Percentiles rank a stretch among this genome's conserved stretches.
phyloP scores from a whole-genome alignment of 345 rosid genomes.

The Eucalyptus microcorys region DNA sequence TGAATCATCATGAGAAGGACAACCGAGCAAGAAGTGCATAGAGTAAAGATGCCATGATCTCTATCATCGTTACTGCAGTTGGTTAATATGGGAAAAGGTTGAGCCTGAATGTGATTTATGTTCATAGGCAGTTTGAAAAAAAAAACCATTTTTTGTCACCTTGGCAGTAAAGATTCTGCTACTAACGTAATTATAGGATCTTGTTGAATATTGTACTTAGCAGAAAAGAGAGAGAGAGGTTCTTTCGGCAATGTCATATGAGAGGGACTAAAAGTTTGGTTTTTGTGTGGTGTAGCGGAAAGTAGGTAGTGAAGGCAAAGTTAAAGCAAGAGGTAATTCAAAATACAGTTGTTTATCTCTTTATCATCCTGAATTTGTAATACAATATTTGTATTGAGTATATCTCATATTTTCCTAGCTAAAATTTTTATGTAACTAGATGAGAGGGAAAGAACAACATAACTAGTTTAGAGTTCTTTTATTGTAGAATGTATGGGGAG shows the following conservation, averaged over 20 bases:
- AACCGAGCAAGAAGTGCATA: neutral
- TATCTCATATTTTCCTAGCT: neutral
- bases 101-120: conserved; percentile 17
- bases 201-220: neutral
- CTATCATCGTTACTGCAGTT: neutral
- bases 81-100: conserved; percentile 14
- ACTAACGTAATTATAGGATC: neutral
- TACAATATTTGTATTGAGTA: neutral
- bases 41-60: neutral
- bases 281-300: neutral
- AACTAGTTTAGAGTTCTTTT: neutral
- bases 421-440: neutral
- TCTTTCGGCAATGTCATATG: neutral
- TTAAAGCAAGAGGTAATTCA: neutral
- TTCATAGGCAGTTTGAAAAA: neutral
- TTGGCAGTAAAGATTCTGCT: neutral
- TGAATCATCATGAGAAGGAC: neutral
- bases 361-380: neutral
- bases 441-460: neutral
- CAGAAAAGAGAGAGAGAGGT: neutral
- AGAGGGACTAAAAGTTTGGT: neutral
- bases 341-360: neutral
- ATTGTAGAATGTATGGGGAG: neutral
- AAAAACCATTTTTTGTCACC: neutral
- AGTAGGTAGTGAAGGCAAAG: neutral